These are phyloP conservation scores for Pythium utonaiense DNA, from an alignment of 352 stramenopile genomes.

Conservation along the genomic window DNA sequence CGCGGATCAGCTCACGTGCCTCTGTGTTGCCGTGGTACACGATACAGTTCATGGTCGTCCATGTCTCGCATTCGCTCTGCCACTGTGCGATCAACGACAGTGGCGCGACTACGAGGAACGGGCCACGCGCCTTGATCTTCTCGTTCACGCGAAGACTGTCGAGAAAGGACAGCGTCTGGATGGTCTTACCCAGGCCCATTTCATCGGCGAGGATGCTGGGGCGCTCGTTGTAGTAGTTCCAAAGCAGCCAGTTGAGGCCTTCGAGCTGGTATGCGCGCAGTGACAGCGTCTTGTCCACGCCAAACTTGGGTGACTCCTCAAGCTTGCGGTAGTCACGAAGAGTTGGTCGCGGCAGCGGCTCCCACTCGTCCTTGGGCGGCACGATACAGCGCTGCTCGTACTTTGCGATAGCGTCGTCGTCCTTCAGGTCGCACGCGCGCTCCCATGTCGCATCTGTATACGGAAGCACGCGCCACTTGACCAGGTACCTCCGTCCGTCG, in stretches of 20 bases:
- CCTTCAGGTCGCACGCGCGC: slow-evolving; percentile 80
- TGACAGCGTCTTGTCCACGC: slow-evolving; percentile 63
- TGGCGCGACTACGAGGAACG: slow-evolving; percentile 98
- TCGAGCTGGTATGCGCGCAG: slow-evolving; percentile 85
- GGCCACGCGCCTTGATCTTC: slow-evolving; percentile 88
- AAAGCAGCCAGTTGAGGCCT: slow-evolving; percentile 87
- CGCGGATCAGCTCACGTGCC: slow-evolving; percentile 91
- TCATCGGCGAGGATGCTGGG: slow-evolving; percentile 87
- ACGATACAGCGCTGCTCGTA: slow-evolving; percentile 60
- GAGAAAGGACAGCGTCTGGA: slow-evolving; percentile 92
- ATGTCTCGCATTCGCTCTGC: slow-evolving; percentile 98
- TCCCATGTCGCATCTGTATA: slow-evolving; percentile 89
- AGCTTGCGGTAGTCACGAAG: slow-evolving; percentile 85
- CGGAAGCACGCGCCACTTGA: slow-evolving; percentile 85
- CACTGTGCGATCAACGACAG: slow-evolving; percentile 99
- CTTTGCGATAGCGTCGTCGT: slow-evolving; percentile 76
- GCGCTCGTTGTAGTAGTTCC: slow-evolving; percentile 89
- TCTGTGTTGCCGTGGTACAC: slow-evolving; percentile 97
- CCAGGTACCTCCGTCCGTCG: slow-evolving; percentile 75
- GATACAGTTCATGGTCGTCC: slow-evolving; percentile 99
- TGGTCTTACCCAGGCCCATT: slow-evolving; percentile 93
- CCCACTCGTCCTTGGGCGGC: slow-evolving; percentile 57
- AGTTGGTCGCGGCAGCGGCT: slow-evolving; percentile 55
- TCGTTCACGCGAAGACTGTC: slow-evolving; percentile 90
- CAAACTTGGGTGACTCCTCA: slow-evolving; percentile 75